Evolutionary conservation across 2,329 filamentous ascomycete genomes (phyloP), one percentile per base, ranked within the genome.

Genomic region (Aspergillus ibericus): DNA sequence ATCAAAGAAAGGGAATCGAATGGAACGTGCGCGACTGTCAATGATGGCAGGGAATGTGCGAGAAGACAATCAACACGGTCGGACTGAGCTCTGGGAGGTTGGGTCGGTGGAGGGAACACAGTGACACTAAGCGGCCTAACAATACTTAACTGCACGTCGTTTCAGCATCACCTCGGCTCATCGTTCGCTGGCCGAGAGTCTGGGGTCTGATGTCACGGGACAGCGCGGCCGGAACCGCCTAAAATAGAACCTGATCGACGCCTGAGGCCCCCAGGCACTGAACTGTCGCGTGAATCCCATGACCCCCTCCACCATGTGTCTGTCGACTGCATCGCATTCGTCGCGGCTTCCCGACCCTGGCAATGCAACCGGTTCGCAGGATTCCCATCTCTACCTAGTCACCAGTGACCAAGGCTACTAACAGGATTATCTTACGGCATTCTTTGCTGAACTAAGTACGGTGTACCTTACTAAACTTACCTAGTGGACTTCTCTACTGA

Each of bases 151-250:
- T 34, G 52, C 29, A 48, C 64, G 69, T 65, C 63, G 64, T 59
- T 68, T 71, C 51, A 44, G 13, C n/a, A 32, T 70, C 71, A 68
- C 71, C 71, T 73, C 71, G 71, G 71, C 68, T 71, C 70, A 58
- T 63, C 64, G 62, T 53, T 53, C 47, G 53, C 50, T 48, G 48
- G 53, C 56, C 59, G 54, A 56, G 54, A 68, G 67, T 71, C 69
- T 66, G 69, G 70, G 68, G 68, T 69, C 59, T 58, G 56, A 61
- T 59, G 69, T 73, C 71, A 73, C 70, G 70, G 68, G 71, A 71
- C 62, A 58, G 40, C 38, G 25, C 16, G 27, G 12, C n/a, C 38
- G 35, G 38, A 42, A 22, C 10, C 20, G 18, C 38, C 38, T 20
- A 22, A 42, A 42, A 42, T 42, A 22, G 38, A 42, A 18, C 29